These are phyloP conservation scores for Beauveria varroae DNA, from an alignment of 2,329 filamentous ascomycete species.

Conservation along the genomic window DNA sequence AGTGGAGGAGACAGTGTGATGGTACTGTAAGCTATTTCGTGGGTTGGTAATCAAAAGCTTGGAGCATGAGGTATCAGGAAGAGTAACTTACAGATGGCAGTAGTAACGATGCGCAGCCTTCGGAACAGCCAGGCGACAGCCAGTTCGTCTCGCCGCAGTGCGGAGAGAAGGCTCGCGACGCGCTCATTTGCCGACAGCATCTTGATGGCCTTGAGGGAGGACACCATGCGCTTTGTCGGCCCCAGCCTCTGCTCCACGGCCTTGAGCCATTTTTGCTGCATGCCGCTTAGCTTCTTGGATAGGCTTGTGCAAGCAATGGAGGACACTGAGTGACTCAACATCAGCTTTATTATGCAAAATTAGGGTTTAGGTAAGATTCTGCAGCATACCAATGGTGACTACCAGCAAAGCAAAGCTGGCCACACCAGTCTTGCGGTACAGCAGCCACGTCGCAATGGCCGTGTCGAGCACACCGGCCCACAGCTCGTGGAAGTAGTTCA, in stretches of 20 bases:
- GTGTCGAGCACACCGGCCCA: neutral
- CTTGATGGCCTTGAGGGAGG: constrained; percentile 2
- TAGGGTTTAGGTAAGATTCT: neutral
- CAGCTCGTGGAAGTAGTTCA: constrained; percentile 5
- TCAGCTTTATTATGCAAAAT: neutral
- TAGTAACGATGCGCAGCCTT: neutral
- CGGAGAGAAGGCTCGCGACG: neutral
- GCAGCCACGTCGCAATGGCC: neutral
- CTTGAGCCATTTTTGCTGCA: neutral
- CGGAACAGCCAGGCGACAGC: neutral
- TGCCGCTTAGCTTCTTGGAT: neutral
- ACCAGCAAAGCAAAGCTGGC: neutral
- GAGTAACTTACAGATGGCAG: neutral
- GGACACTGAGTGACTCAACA: neutral
- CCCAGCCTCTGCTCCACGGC: neutral
- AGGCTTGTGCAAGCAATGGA: neutral
- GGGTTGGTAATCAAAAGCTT: neutral
- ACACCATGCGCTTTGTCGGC: neutral
- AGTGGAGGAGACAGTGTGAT: constrained; percentile 1
- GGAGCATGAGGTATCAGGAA: neutral
- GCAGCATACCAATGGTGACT: neutral
- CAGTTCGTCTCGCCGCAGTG: neutral
- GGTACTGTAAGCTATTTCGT: neutral
- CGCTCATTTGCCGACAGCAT: neutral
- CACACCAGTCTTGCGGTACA: neutral